phyloP scores from a whole-genome alignment of 2,329 filamentous ascomycete species.

The Pseudogymnoascus sp. region DNA sequence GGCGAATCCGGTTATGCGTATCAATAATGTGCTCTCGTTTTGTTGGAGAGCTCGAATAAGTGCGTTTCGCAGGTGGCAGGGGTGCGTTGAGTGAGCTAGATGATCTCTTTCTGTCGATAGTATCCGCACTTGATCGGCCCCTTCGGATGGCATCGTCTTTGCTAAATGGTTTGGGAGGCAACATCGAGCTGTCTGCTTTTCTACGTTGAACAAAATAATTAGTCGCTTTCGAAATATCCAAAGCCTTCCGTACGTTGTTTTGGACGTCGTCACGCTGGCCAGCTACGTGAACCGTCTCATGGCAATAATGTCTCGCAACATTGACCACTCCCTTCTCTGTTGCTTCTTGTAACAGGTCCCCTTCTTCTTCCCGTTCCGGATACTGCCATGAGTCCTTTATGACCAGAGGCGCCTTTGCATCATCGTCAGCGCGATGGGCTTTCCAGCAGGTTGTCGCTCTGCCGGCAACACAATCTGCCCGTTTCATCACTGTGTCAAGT shows the following conservation, averaged over 20 bases:
- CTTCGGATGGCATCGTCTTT: conserved; percentile 8
- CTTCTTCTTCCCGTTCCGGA: conserved; percentile 35
- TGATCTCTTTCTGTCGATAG: conserved; percentile 22
- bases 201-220: conserved; percentile 22
- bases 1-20: conserved; percentile 33
- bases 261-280: conserved; percentile 28
- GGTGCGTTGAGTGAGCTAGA: conserved; percentile 15
- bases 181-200: conserved; percentile 20
- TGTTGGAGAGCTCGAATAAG: conserved; percentile 25
- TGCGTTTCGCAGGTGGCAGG: conserved; percentile 28
- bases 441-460: conserved; percentile 40
- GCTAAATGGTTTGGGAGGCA: conserved; percentile 18
- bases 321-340: conserved; percentile 32
- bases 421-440: conserved; percentile 28
- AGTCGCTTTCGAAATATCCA: conserved; percentile 29
- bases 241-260: conserved; percentile 26
- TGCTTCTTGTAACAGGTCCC: conserved; percentile 32
- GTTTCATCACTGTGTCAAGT: conserved; percentile 32
- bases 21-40: conserved; percentile 19
- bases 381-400: conserved; percentile 43
- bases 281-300: conserved; percentile 34
- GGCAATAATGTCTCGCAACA: conserved; percentile 36
- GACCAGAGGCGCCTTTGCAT: conserved; percentile 30
- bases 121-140: not conserved
- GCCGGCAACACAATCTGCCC: conserved; percentile 30